A percentile compares a stretch with the other conserved stretches of the same genome.
These are phyloP conservation scores for Fusarium sp. DNA, from an alignment of 2,329 filamentous ascomycete genomes.

Conservation along the genomic window DNA sequence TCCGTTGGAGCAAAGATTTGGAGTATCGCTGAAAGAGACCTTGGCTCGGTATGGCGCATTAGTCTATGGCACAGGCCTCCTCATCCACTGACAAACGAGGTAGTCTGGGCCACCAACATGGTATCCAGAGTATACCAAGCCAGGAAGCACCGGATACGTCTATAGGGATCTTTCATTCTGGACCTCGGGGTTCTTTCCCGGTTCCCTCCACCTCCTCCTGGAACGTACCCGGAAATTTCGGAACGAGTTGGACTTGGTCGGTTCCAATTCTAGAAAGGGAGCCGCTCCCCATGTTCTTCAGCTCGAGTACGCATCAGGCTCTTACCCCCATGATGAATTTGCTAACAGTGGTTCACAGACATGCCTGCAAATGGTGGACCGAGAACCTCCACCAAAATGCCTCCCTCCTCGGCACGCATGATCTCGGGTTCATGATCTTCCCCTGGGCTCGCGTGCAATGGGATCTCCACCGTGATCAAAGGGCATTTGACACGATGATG, in stretches of 20 bases:
- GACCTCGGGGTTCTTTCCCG: conserved; percentile 58
- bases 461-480: conserved; percentile 53
- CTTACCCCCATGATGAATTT: not conserved
- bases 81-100: not conserved
- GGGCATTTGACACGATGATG: conserved; percentile 50
- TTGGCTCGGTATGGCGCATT: not conserved
- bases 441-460: conserved; percentile 53
- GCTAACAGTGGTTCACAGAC: not conserved
- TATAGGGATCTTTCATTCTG: conserved; percentile 54
- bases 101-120: conserved; percentile 31
- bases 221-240: conserved; percentile 49
- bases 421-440: conserved; percentile 58
- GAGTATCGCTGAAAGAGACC: not conserved
- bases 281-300: not conserved
- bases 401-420: conserved; percentile 51
- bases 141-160: conserved; percentile 51
- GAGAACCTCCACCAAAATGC: conserved; percentile 50
- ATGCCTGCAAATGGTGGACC: conserved; percentile 16
- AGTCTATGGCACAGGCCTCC: not conserved
- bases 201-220: conserved; percentile 49
- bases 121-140: conserved; percentile 54
- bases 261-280: not conserved
- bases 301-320: not conserved
- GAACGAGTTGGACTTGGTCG: not conserved
- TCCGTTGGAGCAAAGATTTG: not conserved